Base-by-base conservation (phyloP, 495 filamentous ascomycete species). In the Diplogelasinospora grovesii region DNA sequence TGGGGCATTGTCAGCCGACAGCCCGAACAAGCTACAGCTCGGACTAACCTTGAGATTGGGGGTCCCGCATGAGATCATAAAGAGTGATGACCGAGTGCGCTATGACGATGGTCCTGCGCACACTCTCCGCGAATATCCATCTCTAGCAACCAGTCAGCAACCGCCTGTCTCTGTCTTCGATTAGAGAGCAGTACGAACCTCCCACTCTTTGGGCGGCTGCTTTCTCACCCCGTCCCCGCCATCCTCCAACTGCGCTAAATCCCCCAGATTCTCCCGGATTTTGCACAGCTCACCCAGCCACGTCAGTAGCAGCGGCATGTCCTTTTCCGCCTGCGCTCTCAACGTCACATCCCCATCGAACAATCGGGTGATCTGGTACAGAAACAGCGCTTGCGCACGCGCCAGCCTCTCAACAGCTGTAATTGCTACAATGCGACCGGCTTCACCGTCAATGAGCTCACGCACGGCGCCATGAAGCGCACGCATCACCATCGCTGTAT, bases 291-390 rank as follows among this genome's bases (percentile, higher is more conserved):
- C 61, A 22, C 21, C 48, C 11, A 54, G 48, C 61, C 61, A 64
- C 5, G 51, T 39, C 24, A 49, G 28, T 13, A 64, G 15, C 13
- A 66, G n/a, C 7, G 52, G 39, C 44, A 61, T 44, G 22, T 63
- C 58, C 10, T 51, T 41, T 16, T 65, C 61, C 10, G 39, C 64
- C 32, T 64, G 48, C 8, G 58, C 44, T 5, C 56, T 43, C 24
- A 63, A 48, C 2, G 43, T 26, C 8, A 64, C 33, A 34, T 68
- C 62, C 8, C 59, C 64, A 27, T 66, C 61, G 41, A 65, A 59
- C 27, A 67, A 45, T 9, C 62, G 53, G 40, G 65, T 65, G 5
- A 48, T 53, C 24, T 67, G 56, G 33, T 61, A 60, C 10, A 60
- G 31, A 13, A 63, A 46, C 15, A 65, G 36, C 7, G 58, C 53